phyloP scores from a whole-genome alignment of 352 stramenopile genomes.

The Aphanomyces stellatus region DNA sequence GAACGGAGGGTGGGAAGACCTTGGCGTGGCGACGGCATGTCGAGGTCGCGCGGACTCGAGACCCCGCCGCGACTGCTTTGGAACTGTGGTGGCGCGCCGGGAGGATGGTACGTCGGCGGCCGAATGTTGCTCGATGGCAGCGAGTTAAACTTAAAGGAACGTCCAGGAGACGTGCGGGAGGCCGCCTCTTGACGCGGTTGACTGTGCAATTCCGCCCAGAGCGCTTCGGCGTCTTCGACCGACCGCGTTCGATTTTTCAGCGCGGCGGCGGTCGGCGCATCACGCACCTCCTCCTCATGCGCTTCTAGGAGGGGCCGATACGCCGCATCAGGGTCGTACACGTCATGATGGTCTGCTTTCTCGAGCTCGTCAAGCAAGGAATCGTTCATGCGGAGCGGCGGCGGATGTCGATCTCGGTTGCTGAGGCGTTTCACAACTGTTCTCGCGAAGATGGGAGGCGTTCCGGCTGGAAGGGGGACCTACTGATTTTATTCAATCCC shows the following conservation, averaged over 20 bases:
- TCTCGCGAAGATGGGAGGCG: not conserved
- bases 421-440: constrained; percentile 9
- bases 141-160: constrained; percentile 12
- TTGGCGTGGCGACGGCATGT: not conserved
- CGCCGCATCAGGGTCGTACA: constrained; percentile 7
- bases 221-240: constrained; percentile 15
- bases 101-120: no score
- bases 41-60: not conserved
- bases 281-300: not conserved
- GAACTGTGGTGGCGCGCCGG: not conserved
- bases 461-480: no score
- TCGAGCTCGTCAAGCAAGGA: constrained; percentile 15
- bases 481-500: not conserved
- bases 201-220: constrained; percentile 17
- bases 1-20: not conserved
- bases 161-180: not conserved
- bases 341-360: constrained; percentile 1
- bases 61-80: not conserved
- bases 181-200: not conserved
- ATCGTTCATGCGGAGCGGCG: constrained; percentile 10
- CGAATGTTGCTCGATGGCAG: constrained; percentile 12
- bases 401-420: not conserved
- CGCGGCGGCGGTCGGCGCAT: not conserved
- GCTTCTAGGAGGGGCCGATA: constrained; percentile 7
- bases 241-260: constrained; percentile 14